phyloP scores from a whole-genome alignment of 1,284 basidiomycete species.

The Ceratobasidium sp. region DNA sequence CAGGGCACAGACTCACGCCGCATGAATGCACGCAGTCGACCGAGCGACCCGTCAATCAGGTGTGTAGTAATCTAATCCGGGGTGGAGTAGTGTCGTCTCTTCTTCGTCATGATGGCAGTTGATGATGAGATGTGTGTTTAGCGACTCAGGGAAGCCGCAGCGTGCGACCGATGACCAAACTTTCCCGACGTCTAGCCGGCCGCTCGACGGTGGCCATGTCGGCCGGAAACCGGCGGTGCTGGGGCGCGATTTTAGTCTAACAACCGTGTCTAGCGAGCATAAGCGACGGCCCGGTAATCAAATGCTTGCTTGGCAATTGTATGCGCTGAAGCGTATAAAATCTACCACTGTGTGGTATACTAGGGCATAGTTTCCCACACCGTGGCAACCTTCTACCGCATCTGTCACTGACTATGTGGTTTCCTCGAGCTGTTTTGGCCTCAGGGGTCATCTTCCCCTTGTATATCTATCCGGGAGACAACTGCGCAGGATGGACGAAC shows the following conservation, averaged over 20 bases:
- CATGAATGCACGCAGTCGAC: no score
- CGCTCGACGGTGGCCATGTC: conserved; percentile 16
- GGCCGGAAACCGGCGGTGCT: not conserved
- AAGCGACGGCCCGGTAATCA: not conserved
- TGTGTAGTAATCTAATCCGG: no score
- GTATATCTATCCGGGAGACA: conserved; percentile 36
- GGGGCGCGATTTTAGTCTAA: no score
- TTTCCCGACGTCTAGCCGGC: not conserved
- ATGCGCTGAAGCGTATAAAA: conserved; percentile 16
- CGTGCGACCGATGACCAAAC: not conserved
- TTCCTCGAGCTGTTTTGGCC: conserved; percentile 39
- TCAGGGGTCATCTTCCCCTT: conserved; percentile 38
- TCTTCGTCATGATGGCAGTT: no score
- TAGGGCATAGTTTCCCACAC: not conserved
- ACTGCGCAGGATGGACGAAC: conserved; percentile 23
- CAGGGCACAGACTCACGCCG: no score
- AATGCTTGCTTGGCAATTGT: not conserved
- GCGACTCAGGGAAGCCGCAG: conserved; percentile 2
- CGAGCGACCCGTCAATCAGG: no score
- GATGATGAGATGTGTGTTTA: not conserved
- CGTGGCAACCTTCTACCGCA: not conserved
- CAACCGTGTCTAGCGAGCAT: not conserved
- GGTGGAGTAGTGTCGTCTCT: no score
- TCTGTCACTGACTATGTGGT: conserved; percentile 12
- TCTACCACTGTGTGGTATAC: not conserved